phyloP scores from a whole-genome alignment of 495 filamentous ascomycete species.

The Talaromyces adpressus region DNA sequence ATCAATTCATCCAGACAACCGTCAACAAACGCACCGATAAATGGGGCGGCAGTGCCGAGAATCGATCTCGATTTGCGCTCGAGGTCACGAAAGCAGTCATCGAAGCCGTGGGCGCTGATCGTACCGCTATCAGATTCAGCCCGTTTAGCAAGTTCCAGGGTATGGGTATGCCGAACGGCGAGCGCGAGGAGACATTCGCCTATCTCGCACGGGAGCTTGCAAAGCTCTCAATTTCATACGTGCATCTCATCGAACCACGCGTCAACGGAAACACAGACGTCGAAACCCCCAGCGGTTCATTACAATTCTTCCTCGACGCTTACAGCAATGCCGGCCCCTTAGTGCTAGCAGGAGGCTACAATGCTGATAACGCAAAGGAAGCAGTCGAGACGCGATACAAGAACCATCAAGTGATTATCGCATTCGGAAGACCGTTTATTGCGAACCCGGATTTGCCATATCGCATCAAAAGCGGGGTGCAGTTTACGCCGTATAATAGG shows the following conservation, averaged over 20 bases:
- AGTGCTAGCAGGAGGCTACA: slow-evolving; percentile 55
- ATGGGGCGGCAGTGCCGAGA: slow-evolving; percentile 69
- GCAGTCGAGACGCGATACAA: slow-evolving; percentile 47
- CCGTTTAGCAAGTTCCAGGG: slow-evolving; percentile 61
- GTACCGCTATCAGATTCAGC: slow-evolving; percentile 55
- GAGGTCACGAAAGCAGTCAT: slow-evolving; percentile 57
- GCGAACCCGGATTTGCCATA: slow-evolving; percentile 67
- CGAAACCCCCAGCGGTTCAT: slow-evolving; percentile 44
- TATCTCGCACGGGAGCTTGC: slow-evolving; percentile 46
- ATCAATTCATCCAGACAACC: slow-evolving; percentile 64
- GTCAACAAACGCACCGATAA: slow-evolving; percentile 56
- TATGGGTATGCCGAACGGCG: slow-evolving; percentile 58
- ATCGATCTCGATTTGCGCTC: slow-evolving; percentile 58
- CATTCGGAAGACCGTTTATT: slow-evolving; percentile 61
- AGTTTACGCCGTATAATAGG: slow-evolving; percentile 49
- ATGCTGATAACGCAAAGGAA: slow-evolving; percentile 35
- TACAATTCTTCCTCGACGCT: slow-evolving; percentile 10
- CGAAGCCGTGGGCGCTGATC: slow-evolving; percentile 56
- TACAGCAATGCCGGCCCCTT: slow-evolving; percentile 25
- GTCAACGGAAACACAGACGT: slow-evolving; percentile 18
- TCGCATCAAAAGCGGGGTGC: slow-evolving; percentile 49
- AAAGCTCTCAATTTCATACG: slow-evolving; percentile 42
- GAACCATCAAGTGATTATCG: slow-evolving; percentile 32
- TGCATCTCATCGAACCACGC: slow-evolving; percentile 54
- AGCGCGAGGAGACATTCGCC: slow-evolving; percentile 48